Evolutionary conservation across 768 basidiomycete genomes (phyloP).

Genomic region (Calvatia gigantea): DNA sequence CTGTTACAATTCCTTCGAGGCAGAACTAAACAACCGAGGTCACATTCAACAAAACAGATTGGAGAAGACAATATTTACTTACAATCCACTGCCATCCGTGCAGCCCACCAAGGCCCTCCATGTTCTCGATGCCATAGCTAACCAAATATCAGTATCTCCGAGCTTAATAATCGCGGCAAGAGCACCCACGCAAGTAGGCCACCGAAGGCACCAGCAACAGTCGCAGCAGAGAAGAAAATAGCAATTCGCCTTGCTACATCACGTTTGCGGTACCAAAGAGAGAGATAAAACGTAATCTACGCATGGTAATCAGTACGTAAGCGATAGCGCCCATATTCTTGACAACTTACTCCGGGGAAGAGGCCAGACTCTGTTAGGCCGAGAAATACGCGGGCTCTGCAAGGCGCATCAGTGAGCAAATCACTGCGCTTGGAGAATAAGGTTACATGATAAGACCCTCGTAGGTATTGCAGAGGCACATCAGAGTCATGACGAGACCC

Average conservation of each 20-base stretch:
- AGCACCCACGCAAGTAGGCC: conserved; percentile 40
- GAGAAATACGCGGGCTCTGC: conserved; percentile 35
- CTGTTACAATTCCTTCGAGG: conserved; percentile 41
- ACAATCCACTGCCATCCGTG: conserved; percentile 53
- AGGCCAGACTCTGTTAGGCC: conserved; percentile 37
- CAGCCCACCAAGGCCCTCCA: conserved; percentile 36
- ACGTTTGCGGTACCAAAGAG: conserved; percentile 56
- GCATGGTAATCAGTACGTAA: neutral
- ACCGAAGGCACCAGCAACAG: conserved; percentile 39
- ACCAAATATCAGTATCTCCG: conserved; percentile 20
- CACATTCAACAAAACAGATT: neutral
- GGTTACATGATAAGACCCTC: conserved; percentile 24
- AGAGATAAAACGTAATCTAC: conserved; percentile 42
- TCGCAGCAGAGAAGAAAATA: conserved; percentile 63
- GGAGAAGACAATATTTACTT: conserved; percentile 16
- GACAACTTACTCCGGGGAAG: conserved; percentile 31
- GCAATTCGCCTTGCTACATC: conserved; percentile 59
- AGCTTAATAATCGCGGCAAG: neutral
- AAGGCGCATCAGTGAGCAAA: neutral
- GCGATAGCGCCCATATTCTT: neutral
- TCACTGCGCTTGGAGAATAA: neutral
- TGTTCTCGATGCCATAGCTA: conserved; percentile 40
- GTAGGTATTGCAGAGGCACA: conserved; percentile 29
- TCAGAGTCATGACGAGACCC: conserved; percentile 31
- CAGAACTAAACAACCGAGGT: conserved; percentile 31